Percentiles rank a stretch among this genome's conserved stretches.
These are phyloP conservation scores for Neofusicoccum umdonicola DNA, from an alignment of 2,329 filamentous ascomycete genomes.

Conservation along the genomic window DNA sequence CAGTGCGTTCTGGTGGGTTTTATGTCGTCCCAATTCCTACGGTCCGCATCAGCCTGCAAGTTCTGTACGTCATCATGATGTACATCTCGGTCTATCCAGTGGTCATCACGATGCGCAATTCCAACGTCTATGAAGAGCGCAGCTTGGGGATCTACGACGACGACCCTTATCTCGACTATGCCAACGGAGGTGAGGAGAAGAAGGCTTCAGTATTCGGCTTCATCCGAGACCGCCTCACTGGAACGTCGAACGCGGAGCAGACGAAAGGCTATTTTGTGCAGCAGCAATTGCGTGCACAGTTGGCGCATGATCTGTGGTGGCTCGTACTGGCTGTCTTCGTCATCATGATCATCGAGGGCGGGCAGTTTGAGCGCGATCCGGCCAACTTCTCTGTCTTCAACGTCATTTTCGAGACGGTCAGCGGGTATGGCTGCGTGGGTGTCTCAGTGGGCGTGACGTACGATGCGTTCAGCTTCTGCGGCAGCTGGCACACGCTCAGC, in stretches of 20 bases:
- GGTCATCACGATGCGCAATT: slow-evolving; percentile 60
- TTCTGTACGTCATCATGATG: slow-evolving; percentile 64
- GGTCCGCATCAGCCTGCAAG: slow-evolving; percentile 56
- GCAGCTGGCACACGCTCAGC: slow-evolving; percentile 48
- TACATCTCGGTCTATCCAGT: slow-evolving; percentile 63
- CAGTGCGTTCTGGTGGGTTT: slow-evolving; percentile 50
- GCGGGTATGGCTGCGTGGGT: slow-evolving; percentile 41
- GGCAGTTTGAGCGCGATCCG: slow-evolving; percentile 36
- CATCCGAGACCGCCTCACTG: slow-evolving; percentile 15
- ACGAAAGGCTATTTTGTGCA: slow-evolving; percentile 39
- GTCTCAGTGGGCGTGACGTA: slow-evolving; percentile 47
- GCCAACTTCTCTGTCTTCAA: slow-evolving; percentile 43
- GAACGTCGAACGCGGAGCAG: slow-evolving; percentile 20
- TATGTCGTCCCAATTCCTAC: slow-evolving; percentile 50
- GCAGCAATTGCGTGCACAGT: slow-evolving; percentile 46
- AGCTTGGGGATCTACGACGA: slow-evolving; percentile 58
- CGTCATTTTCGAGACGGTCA: slow-evolving; percentile 47
- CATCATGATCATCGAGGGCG: slow-evolving; percentile 45
- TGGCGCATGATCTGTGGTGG: slow-evolving; percentile 48
- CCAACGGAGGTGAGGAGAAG: neutral
- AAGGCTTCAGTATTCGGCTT: slow-evolving; percentile 19
- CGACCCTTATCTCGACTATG: slow-evolving; percentile 25
- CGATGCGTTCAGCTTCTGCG: slow-evolving; percentile 47
- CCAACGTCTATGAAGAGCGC: slow-evolving; percentile 60
- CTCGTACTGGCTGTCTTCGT: slow-evolving; percentile 46